These are phyloP conservation scores for Lactarius tabidus DNA, from an alignment of 768 basidiomycete species.

Conservation along the genomic window DNA sequence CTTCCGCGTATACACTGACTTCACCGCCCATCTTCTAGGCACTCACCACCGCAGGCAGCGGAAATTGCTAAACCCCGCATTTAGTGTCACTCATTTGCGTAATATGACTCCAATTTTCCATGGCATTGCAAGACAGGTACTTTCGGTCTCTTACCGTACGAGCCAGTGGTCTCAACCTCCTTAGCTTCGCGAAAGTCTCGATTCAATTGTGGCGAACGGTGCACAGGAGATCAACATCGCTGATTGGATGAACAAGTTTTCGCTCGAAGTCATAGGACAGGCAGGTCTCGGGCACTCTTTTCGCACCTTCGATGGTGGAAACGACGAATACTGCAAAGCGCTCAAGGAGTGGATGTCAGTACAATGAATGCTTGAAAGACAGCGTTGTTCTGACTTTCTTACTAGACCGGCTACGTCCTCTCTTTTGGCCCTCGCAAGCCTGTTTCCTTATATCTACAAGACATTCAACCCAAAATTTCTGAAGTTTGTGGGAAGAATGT, in stretches of 20 bases:
- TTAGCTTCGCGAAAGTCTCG: no score
- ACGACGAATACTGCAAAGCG: constrained; percentile 27
- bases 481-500: constrained; percentile 33
- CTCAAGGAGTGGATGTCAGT: constrained; percentile 27
- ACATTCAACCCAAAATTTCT: constrained; percentile 31
- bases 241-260: constrained; percentile 3
- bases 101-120: constrained; percentile 25
- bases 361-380: not conserved
- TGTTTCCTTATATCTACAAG: constrained; percentile 2
- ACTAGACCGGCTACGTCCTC: constrained; percentile 4
- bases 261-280: constrained; percentile 19
- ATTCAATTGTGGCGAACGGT: constrained; percentile 32
- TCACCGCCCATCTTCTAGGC: constrained; percentile 10
- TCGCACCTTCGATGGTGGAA: constrained; percentile 4
- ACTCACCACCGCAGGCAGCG: constrained; percentile 23
- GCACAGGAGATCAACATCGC: constrained; percentile 30
- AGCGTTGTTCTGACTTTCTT: not conserved
- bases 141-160: not conserved
- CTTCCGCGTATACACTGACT: not conserved
- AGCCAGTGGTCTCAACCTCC: no score
- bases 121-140: constrained; percentile 18
- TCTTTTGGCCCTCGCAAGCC: constrained; percentile 13
- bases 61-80: not conserved
- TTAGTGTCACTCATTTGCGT: constrained; percentile 22
- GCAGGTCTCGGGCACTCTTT: constrained; percentile 1